Evolutionary conservation across 768 basidiomycete genomes (phyloP).

Genomic region (Hydnum rufescens): DNA sequence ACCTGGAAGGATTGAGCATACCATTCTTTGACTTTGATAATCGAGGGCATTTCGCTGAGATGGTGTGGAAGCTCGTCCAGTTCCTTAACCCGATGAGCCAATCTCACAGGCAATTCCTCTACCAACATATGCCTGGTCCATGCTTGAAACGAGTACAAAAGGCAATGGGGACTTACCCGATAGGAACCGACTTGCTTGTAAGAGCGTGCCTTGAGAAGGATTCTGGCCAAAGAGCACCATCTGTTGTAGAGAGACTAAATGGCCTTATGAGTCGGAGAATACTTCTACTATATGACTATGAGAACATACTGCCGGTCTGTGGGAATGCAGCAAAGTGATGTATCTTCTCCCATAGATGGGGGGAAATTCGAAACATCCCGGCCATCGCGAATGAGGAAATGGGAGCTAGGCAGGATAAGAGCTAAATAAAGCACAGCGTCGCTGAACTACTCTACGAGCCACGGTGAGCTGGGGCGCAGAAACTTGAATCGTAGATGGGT

Average conservation of each 20-base stretch:
- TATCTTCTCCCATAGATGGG: slow-evolving; percentile 72
- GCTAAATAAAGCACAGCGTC: too few species aligned
- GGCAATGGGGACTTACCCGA: slow-evolving; percentile 30
- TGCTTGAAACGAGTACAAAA: neutral
- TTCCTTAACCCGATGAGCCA: slow-evolving; percentile 92
- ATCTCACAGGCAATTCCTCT: slow-evolving; percentile 89
- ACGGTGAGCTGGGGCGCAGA: too few species aligned
- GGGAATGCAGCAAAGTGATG: slow-evolving; percentile 83
- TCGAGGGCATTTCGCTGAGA: slow-evolving; percentile 75
- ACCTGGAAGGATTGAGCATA: slow-evolving; percentile 98
- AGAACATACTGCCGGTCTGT: slow-evolving; percentile 60
- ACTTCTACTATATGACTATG: neutral
- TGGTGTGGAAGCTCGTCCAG: slow-evolving; percentile 87
- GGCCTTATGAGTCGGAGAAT: neutral
- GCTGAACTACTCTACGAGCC: too few species aligned
- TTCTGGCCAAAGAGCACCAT: slow-evolving; percentile 98
- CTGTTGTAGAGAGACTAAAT: slow-evolving; percentile 77
- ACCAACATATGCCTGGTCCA: neutral
- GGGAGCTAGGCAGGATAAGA: too few species aligned
- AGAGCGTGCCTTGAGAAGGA: slow-evolving; percentile 79
- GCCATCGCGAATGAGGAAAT: too few species aligned
- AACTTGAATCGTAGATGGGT: too few species aligned
- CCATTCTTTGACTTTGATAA: slow-evolving; percentile 93
- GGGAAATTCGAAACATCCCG: slow-evolving; percentile 45
- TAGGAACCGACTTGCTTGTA: slow-evolving; percentile 83